Evolutionary conservation across 345 rosid species (phyloP).

Genomic region (Aquilaria malaccensis): DNA sequence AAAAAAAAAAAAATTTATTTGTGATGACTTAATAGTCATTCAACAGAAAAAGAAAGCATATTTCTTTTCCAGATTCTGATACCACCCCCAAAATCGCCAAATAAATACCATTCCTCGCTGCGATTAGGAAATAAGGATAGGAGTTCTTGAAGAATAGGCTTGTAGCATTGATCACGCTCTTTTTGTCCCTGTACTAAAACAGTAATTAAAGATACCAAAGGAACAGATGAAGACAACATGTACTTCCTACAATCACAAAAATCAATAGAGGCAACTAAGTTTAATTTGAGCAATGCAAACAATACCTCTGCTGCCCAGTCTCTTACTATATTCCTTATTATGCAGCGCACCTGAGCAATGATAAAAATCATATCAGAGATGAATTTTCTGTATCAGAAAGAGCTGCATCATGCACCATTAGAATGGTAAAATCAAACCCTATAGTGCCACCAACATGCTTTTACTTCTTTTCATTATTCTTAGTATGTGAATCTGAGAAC

Average conservation of each 20-base stretch:
- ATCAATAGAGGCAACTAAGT: not conserved
- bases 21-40: not conserved
- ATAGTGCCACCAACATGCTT: not conserved
- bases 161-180: conserved; percentile 90
- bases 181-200: conserved; percentile 52
- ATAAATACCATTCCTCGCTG: conserved; percentile 44
- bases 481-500: not conserved
- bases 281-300: conserved; percentile 4
- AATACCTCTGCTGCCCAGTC: conserved; percentile 99
- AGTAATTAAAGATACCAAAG: conserved; percentile 3
- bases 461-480: not conserved
- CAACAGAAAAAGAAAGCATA: not conserved
- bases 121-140: conserved; percentile 77
- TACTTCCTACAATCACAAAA: conserved; percentile 1
- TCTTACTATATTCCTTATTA: conserved; percentile 89
- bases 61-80: too few species aligned
- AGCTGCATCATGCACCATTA: not conserved
- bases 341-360: conserved; percentile 84
- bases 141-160: conserved; percentile 90
- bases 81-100: not conserved
- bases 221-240: not conserved
- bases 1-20: not conserved
- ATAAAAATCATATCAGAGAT: not conserved
- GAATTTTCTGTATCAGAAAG: not conserved
- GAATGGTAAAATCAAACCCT: too few species aligned